Evolutionary conservation across 208 protist genomes (phyloP), one percentile per base, ranked within the genome.

Genomic region (Trichomonas vaginalis): DNA sequence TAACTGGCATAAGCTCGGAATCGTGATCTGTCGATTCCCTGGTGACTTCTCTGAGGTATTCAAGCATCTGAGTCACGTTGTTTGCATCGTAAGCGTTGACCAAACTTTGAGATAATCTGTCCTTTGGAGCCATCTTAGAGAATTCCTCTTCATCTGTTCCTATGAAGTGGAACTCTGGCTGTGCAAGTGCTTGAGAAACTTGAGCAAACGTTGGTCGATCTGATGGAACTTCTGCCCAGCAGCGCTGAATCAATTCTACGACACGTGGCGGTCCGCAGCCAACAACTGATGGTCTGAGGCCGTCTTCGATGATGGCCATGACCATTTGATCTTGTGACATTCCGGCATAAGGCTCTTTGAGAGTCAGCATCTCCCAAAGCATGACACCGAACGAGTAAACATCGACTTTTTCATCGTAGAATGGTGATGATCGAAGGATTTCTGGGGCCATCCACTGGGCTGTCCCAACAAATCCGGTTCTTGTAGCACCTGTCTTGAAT

Each of bases 381-480:
- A 97, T 95, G 32, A 97, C 96, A 62, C 97, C 97, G 87, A 90
- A 97, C 15, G 96, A 97, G 37, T 96, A 97, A 21, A 97, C 96
- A 42, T 97, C 97, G 0, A 96, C 96, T 32, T 95, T 96, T 3
- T 95, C 95, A 70, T 97, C 96, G 48, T 97, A 97, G 8, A 95
- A 45, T n/a, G 88, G 88, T 0, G 39, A 27, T n/a, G 82, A 88
- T 17, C 32, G 23, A 42, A 95, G n/a, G 32, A 95, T 45, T n/a
- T 92, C 95, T 39, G 95, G 95, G 4, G 95, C 95, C 70, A 87
- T 96, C 46, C 56, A 96, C 0, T 62, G 51, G 0, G 51, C 27
- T 83, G 95, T 96, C n/a, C 95, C 95, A 83, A 90, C 46, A 4
- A 95, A n/a, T 61, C 47, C 82, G 4, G 95, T 96, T n/a, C 83